These are phyloP conservation scores for Pyronema omphalodes DNA, from an alignment of 495 filamentous ascomycete genomes.

Conservation along the genomic window DNA sequence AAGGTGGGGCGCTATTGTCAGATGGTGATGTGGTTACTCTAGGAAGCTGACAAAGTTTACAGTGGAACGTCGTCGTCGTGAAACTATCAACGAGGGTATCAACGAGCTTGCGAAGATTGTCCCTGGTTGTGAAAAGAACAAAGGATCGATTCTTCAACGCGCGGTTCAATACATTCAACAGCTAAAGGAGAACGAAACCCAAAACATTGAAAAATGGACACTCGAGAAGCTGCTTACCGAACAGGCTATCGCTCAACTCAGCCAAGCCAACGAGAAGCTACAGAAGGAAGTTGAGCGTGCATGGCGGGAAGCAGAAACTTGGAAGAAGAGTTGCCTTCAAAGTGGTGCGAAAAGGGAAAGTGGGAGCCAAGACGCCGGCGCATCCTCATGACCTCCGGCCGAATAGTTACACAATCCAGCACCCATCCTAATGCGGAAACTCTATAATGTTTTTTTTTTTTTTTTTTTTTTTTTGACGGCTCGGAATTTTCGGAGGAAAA, in stretches of 20 bases:
- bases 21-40: not conserved
- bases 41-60: not conserved
- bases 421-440: not conserved
- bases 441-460: constrained; percentile 6
- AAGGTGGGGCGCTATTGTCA: constrained; percentile 42
- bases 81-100: constrained; percentile 98
- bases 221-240: constrained; percentile 87
- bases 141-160: constrained; percentile 86
- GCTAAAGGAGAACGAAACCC: constrained; percentile 80
- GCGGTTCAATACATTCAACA: constrained; percentile 88
- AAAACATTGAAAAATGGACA: constrained; percentile 93
- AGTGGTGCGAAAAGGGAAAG: constrained; percentile 40
- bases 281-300: constrained; percentile 58
- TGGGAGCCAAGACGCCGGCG: constrained; percentile 14
- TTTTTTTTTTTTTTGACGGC: constrained; percentile 7
- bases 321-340: constrained; percentile 64
- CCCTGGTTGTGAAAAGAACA: constrained; percentile 96
- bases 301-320: constrained; percentile 60
- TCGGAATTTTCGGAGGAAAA: not conserved
- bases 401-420: not conserved
- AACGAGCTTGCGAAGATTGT: constrained; percentile 97
- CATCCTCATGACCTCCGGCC: constrained; percentile 20
- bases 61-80: constrained; percentile 94
- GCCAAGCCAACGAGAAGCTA: constrained; percentile 69
- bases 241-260: constrained; percentile 84